Base-by-base conservation (phyloP, 306 rosid genomes). In the Trichosanthes truncata region DNA sequence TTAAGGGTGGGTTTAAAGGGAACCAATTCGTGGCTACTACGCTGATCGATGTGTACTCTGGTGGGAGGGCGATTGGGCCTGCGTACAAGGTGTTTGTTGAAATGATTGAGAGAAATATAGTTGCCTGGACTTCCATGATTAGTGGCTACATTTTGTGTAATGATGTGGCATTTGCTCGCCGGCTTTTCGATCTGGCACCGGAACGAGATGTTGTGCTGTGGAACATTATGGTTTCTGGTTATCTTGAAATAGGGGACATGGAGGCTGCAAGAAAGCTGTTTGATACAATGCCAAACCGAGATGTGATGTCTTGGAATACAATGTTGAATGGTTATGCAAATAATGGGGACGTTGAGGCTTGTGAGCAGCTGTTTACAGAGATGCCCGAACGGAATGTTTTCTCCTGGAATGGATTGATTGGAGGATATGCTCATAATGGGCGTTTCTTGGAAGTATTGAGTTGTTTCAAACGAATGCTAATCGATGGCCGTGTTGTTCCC, bases 381-480 rank as follows among this genome's bases (percentile, higher is more conserved):
- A 93, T 91, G 88, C 91, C 89, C 36, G 87, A 79, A 68, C 92
- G 87, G 83, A 93, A 93, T 80, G 79, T 90, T 63, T 91, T 89
- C 83, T 90, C 98, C 53, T 93, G 98, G 97, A 93, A 93, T 48
- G 94, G 86, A 6, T 78, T 90, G 48, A 82, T 91, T 52, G 93
- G 97, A 15, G 95, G 95, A 46, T 89, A 90, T 71, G 84, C 83
- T 12, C 88, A 75, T 41, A 88, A 82, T 23, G 90, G 87, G 45
- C 48, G 45, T 20, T 87, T 83, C 52, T 81, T 80, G 21, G 83
- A 85, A 25, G 89, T 87, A 72, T 79, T 93, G 67, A 87, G 40
- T 57, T 82, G 89, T 29, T 91, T 91, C 87, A 87, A 93, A 81
- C 57, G 60, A 67, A 89, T 93, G 97, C 81, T 91, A 80, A 68